Evolutionary conservation across 345 rosid genomes (phyloP), one percentile per base, ranked within the genome.

Genomic region (Citrus reticulata): DNA sequence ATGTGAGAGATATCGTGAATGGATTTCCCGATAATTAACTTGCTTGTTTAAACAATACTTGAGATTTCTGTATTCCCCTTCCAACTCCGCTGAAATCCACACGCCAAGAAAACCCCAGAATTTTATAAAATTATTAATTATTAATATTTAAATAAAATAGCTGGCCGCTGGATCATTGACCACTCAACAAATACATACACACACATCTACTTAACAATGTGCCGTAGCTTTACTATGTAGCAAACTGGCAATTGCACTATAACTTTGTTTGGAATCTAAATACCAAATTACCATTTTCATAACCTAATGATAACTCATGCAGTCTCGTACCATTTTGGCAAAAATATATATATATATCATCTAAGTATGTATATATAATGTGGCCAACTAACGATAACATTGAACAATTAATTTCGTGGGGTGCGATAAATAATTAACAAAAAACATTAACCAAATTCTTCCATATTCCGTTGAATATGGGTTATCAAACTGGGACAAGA

Each of bases 91-190:
- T 85, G 86, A 85, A 81, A 78, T 84, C 93, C 80, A 83, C 91
- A 93, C 95, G 95, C 89, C 82, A 91, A 89, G 90, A 85, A 82
- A 90, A 84, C 91, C 84, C 78, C 78, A 84, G 20, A n/a, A 17
- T 66, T 59, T 79, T 72, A 81, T 40, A 80, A 74, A 34, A 68
- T 54, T 54, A 39, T 37, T 22, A 39, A 46, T 37, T 37, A 27
- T 51, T 17, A 19, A 9, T 30, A 71, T 8, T 10, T 46, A 13
- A 42, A 11, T 5, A 24, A 35, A 65, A 40, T 80, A 81, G 91
- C 85, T 87, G 91, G 81, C 86, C 64, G 22, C 20, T 54, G 60
- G 37, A 79, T 75, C 82, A 82, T 85, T 86, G 87, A 86, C 89
- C 69, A 73, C 77, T 81, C 88, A 84, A 79, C 88, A 72, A 85